phyloP scores from a whole-genome alignment of 208 protist genomes.

The Acanthamoeba castellanii region DNA sequence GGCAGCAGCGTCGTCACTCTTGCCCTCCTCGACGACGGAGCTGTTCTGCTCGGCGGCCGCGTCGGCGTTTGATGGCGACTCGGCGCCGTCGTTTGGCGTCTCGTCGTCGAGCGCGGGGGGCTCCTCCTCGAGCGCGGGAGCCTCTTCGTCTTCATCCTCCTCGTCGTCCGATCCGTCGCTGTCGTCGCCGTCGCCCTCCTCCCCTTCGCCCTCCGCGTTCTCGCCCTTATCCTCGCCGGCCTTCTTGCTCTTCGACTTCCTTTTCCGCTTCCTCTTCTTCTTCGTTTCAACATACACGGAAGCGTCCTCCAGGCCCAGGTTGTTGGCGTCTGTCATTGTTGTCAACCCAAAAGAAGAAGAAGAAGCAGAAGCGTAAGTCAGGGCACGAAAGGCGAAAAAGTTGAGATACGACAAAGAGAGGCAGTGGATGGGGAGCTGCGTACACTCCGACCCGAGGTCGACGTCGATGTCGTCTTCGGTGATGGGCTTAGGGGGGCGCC shows the following conservation, averaged over 20 bases:
- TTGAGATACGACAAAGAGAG: no score
- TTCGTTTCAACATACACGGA: slow-evolving; percentile 17
- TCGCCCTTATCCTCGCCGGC: neutral
- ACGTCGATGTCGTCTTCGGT: slow-evolving; percentile 33
- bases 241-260: slow-evolving; percentile 45
- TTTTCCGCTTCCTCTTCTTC: slow-evolving; percentile 62
- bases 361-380: neutral
- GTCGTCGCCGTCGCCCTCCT: slow-evolving; percentile 20
- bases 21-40: neutral
- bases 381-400: no score
- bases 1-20: neutral
- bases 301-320: slow-evolving; percentile 38
- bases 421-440: neutral
- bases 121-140: neutral
- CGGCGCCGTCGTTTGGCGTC: neutral
- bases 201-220: neutral
- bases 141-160: neutral
- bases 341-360: neutral
- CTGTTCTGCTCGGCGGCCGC: neutral
- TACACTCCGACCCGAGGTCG: slow-evolving; percentile 59
- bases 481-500: slow-evolving; percentile 33
- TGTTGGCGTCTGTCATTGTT: slow-evolving; percentile 26
- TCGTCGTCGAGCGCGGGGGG: neutral
- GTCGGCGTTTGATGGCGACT: neutral
- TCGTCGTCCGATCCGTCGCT: neutral